Evolutionary conservation across 805 yeast genomes (phyloP).

Genomic region (Cyberlindnera saturnus): DNA sequence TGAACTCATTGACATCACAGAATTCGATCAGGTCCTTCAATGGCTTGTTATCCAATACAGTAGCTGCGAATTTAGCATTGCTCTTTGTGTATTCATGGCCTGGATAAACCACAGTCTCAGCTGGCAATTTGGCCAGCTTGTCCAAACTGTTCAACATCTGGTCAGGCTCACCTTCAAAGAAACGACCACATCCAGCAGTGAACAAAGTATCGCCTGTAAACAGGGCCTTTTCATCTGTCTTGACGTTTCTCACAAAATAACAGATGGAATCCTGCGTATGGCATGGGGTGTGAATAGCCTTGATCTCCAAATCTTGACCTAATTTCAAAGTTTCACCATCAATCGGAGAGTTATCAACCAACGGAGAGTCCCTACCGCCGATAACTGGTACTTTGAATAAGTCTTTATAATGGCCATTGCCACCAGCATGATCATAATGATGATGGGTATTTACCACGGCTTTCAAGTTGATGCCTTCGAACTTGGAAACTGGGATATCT

Average conservation of each 20-base stretch:
- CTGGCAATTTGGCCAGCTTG: slow-evolving; percentile 55
- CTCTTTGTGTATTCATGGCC: slow-evolving; percentile 94
- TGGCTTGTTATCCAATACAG: slow-evolving; percentile 40
- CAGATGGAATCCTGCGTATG: slow-evolving; percentile 97
- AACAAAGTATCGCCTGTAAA: slow-evolving; percentile 96
- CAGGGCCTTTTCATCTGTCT: slow-evolving; percentile 62
- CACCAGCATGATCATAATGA: slow-evolving; percentile 93
- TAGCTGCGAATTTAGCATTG: slow-evolving; percentile 72
- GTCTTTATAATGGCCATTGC: slow-evolving; percentile 43
- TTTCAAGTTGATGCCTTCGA: slow-evolving; percentile 41
- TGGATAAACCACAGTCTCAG: slow-evolving; percentile 71
- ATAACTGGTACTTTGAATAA: slow-evolving; percentile 50
- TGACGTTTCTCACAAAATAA: slow-evolving; percentile 60
- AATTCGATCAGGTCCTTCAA: slow-evolving; percentile 49
- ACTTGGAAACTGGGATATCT: slow-evolving; percentile 46
- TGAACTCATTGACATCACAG: slow-evolving; percentile 49
- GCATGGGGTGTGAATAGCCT: slow-evolving; percentile 93
- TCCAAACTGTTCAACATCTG: slow-evolving; percentile 75
- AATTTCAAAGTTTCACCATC: slow-evolving; percentile 55
- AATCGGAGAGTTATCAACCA: slow-evolving; percentile 64
- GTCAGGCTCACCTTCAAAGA: slow-evolving; percentile 82
- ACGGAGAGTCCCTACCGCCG: slow-evolving; percentile 79
- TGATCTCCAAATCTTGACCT: slow-evolving; percentile 59
- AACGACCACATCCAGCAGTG: slow-evolving; percentile 93
- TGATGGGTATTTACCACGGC: slow-evolving; percentile 95